Percentiles rank a stretch among this genome's conserved stretches.
These are phyloP conservation scores for Trametes polyzona DNA, from an alignment of 1,284 basidiomycete genomes.

Conservation along the genomic window DNA sequence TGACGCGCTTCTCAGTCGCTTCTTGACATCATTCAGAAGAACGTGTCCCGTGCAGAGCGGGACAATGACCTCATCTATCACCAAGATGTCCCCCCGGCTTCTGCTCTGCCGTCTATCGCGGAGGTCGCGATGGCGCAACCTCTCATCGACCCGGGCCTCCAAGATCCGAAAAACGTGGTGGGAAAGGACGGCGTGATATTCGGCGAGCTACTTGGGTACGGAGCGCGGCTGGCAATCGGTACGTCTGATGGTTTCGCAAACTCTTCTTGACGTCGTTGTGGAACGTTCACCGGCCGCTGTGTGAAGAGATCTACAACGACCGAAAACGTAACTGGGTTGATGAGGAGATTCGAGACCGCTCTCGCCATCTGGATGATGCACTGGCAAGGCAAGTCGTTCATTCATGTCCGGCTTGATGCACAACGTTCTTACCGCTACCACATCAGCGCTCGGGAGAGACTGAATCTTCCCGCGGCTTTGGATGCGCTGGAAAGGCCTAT, in stretches of 20 bases:
- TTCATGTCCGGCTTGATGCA: not conserved
- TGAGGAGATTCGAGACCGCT: conserved; percentile 65
- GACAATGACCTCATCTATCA: conserved; percentile 99
- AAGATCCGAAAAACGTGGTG: conserved; percentile 58
- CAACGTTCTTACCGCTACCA: not conserved
- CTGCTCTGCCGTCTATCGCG: conserved; percentile 69
- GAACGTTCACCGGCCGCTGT: not conserved
- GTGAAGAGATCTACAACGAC: conserved; percentile 84
- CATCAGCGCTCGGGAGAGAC: conserved; percentile 65
- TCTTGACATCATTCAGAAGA: conserved; percentile 71
- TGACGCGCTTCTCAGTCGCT: conserved; percentile 49
- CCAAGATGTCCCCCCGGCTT: conserved; percentile 78
- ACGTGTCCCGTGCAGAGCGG: conserved; percentile 75
- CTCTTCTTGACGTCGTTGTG: not conserved
- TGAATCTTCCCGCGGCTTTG: conserved; percentile 85
- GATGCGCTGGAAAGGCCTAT: conserved; percentile 89
- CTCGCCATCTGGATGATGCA: conserved; percentile 69
- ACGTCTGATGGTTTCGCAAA: conserved; percentile 34
- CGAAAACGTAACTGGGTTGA: conserved; percentile 77
- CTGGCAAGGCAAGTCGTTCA: conserved; percentile 58
- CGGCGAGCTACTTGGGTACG: conserved; percentile 81
- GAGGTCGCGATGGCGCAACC: conserved; percentile 75
- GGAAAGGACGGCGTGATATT: conserved; percentile 68
- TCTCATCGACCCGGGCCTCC: conserved; percentile 62
- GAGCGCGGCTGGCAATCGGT: conserved; percentile 91